phyloP scores from a whole-genome alignment of 768 basidiomycete genomes.

The Goffeauzyma gilvescens region DNA sequence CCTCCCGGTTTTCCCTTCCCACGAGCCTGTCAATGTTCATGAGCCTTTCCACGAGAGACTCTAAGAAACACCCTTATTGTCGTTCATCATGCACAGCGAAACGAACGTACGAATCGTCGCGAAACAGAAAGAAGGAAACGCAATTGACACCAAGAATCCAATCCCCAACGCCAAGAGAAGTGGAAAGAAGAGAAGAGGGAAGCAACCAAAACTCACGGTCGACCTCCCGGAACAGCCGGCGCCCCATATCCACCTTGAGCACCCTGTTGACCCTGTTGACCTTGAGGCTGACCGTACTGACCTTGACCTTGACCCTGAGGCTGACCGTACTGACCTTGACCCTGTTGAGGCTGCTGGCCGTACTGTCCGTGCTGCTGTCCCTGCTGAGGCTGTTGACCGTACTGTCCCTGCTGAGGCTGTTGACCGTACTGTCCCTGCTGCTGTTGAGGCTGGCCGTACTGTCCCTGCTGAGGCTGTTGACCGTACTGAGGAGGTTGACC shows the following conservation, averaged over 20 bases:
- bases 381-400: conserved; percentile 13
- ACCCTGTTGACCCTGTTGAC: conserved; percentile 12
- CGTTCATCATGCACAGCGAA: too few relatives aligned
- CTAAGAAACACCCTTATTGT: too few relatives aligned
- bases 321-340: conserved; percentile 9
- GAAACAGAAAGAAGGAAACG: neutral
- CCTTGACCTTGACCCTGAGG: conserved; percentile 12
- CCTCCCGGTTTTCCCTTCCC: too few relatives aligned
- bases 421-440: conserved; percentile 15
- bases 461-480: conserved; percentile 4
- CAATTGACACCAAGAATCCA: too few relatives aligned
- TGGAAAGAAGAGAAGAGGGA: conserved; percentile 18
- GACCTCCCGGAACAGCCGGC: conserved; percentile 12
- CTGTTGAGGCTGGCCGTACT: conserved; percentile 7
- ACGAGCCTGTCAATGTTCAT: too few relatives aligned
- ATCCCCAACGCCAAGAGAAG: conserved; percentile 30
- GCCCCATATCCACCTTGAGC: conserved; percentile 8
- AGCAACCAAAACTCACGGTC: conserved; percentile 14
- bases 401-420: conserved; percentile 8
- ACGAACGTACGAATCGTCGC: neutral
- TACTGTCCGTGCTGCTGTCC: conserved; percentile 11
- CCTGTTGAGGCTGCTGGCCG: conserved; percentile 7
- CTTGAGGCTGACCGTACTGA: conserved; percentile 13
- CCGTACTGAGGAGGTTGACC: conserved; percentile 3
- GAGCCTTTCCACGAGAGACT: too few relatives aligned